Percentiles rank a stretch among this genome's conserved stretches.
phyloP scores from a whole-genome alignment of 1,139 yeast genomes.

The Taphrina betulina region DNA sequence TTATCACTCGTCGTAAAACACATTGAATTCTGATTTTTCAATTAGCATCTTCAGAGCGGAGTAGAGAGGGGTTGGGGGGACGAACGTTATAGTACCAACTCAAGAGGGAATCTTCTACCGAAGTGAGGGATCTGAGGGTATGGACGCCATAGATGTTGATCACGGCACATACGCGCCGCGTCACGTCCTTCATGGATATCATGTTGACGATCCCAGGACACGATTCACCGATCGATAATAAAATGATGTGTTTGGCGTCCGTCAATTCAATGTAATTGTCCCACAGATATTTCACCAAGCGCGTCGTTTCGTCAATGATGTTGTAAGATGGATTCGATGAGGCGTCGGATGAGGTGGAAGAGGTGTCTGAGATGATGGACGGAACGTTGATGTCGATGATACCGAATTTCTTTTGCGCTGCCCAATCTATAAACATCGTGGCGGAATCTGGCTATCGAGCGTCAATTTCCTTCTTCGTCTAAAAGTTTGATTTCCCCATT shows the following conservation, averaged over 20 bases:
- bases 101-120: slow-evolving; percentile 23
- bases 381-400: slow-evolving; percentile 84
- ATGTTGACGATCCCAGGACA: slow-evolving; percentile 83
- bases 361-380: slow-evolving; percentile 39
- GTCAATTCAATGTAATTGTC: slow-evolving; percentile 73
- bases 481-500: no score
- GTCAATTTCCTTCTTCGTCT: no score
- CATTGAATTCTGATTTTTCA: slow-evolving; percentile 12
- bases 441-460: slow-evolving; percentile 57
- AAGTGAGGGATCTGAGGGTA: slow-evolving; percentile 19
- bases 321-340: no score
- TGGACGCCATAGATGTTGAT: slow-evolving; percentile 24
- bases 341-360: slow-evolving; percentile 44
- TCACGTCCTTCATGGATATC: slow-evolving; percentile 43
- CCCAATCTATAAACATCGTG: slow-evolving; percentile 60
- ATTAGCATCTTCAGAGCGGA: slow-evolving; percentile 3
- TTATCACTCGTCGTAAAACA: slow-evolving; percentile 8
- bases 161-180: slow-evolving; percentile 25
- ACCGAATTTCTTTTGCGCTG: slow-evolving; percentile 60
- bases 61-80: background rate
- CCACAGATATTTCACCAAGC: slow-evolving; percentile 76
- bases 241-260: slow-evolving; percentile 65
- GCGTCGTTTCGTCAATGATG: slow-evolving; percentile 67
- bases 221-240: slow-evolving; percentile 88
- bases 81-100: slow-evolving; percentile 30